Conservation (phyloP, 441 rosid species). For the Biscutella laevigata region DNA sequence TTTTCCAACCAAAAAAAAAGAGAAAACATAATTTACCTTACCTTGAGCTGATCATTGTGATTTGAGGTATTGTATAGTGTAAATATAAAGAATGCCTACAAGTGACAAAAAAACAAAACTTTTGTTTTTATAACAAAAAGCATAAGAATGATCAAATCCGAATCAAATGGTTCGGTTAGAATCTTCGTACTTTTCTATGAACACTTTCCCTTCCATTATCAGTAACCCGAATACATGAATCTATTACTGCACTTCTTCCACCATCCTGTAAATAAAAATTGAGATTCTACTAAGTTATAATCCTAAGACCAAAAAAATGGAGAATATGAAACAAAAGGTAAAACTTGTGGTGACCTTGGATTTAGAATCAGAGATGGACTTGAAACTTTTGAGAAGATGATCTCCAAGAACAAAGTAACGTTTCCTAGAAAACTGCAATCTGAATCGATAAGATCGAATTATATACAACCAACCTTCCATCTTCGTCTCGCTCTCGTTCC, state of each 20-base stretch:
- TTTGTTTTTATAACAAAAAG: neutral
- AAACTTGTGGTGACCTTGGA: conserved; percentile 37
- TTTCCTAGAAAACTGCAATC: conserved; percentile 76
- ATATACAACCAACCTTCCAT: conserved; percentile 95
- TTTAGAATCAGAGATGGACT: conserved; percentile 47
- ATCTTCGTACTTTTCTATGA: conserved; percentile 62
- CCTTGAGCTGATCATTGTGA: conserved; percentile 96
- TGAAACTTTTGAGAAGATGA: conserved; percentile 73
- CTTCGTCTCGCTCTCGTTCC: conserved; percentile 29
- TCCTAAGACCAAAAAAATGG: neutral
- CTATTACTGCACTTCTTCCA: conserved; percentile 73
- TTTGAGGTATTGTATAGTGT: conserved; percentile 77
- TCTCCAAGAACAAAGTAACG: conserved; percentile 73
- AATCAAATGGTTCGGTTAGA: neutral
- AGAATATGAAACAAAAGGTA: neutral
- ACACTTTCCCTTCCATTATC: conserved; percentile 95
- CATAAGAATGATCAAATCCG: neutral
- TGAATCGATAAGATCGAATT: conserved; percentile 68
- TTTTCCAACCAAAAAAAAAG: neutral
- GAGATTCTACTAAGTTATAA: conserved; percentile 8
- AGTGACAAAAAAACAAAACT: conserved; percentile 16
- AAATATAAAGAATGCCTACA: conserved; percentile 86
- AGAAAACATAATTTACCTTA: conserved; percentile 32
- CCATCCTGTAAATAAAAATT: conserved; percentile 41
- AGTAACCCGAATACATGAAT: conserved; percentile 84